Evolutionary conservation across 768 basidiomycete genomes (phyloP).

Genomic region (Phanerochaete sordida): DNA sequence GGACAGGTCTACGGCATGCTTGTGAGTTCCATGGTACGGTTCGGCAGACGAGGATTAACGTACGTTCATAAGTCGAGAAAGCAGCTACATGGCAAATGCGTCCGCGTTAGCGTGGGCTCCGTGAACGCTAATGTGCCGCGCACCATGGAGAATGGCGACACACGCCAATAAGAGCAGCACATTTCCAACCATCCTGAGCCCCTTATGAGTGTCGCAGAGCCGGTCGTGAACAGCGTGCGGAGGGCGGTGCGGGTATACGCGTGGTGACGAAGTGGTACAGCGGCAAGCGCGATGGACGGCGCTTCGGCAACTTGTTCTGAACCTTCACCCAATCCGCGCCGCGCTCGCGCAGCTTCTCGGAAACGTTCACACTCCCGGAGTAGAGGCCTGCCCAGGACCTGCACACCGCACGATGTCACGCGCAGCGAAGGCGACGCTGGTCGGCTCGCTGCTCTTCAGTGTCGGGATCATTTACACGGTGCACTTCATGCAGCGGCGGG

Average conservation of each 20-base stretch:
- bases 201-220: background rate
- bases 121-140: background rate
- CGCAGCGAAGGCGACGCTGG: slow-evolving; percentile 73
- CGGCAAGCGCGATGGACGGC: background rate
- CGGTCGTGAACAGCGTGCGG: background rate
- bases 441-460: slow-evolving; percentile 58
- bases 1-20: slow-evolving; percentile 54
- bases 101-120: background rate
- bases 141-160: slow-evolving; percentile 13
- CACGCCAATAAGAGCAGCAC: slow-evolving; percentile 5
- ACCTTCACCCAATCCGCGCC: background rate
- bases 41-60: slow-evolving; percentile 24
- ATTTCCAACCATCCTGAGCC: slow-evolving; percentile 11
- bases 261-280: background rate
- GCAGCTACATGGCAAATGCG: slow-evolving; percentile 49
- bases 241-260: background rate
- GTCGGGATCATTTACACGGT: slow-evolving; percentile 83
- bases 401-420: slow-evolving; percentile 45
- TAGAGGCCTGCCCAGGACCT: background rate
- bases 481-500: slow-evolving; percentile 80
- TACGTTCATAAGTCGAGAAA: slow-evolving; percentile 79
- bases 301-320: background rate
- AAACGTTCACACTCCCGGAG: background rate
- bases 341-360: background rate
- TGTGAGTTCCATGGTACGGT: background rate